Evolutionary conservation across 108 stramenopile species (phyloP).

Genomic region (Skeletonema tropicum): DNA sequence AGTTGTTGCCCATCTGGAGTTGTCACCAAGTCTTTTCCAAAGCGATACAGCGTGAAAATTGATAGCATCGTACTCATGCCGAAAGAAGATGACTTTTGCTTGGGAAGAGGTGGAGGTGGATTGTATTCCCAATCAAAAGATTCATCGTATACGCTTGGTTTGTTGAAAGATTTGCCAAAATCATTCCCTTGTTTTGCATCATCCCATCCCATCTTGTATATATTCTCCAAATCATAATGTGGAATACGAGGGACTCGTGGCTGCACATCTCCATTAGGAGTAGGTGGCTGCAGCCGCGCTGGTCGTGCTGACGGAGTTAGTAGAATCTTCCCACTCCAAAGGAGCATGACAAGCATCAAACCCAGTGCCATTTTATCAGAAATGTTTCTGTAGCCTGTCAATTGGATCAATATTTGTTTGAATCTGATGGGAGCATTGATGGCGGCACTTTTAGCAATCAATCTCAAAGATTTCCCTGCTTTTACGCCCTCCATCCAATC

Average conservation of each 20-base stretch:
- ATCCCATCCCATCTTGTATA: conserved; percentile 55
- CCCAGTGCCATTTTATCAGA: conserved; percentile 36
- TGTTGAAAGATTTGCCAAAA: conserved; percentile 27
- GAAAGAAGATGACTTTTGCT: conserved; percentile 13
- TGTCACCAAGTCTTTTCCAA: conserved; percentile 42
- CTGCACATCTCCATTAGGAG: not conserved
- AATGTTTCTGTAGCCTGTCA: conserved; percentile 36
- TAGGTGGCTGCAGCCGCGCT: conserved; percentile 14
- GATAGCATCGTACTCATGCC: conserved; percentile 48
- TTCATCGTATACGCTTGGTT: conserved; percentile 17
- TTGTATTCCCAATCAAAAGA: conserved; percentile 31
- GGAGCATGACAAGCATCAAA: conserved; percentile 25
- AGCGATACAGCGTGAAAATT: conserved; percentile 40
- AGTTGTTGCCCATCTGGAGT: conserved; percentile 31
- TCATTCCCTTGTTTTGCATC: conserved; percentile 44
- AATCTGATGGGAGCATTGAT: conserved; percentile 35
- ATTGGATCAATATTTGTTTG: conserved; percentile 29
- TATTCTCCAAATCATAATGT: conserved; percentile 38
- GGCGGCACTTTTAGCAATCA: conserved; percentile 19
- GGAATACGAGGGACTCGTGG: not conserved
- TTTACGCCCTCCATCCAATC: conserved; percentile 43
- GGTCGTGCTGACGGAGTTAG: conserved; percentile 14
- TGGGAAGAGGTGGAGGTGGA: conserved; percentile 31
- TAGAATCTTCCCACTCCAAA: conserved; percentile 35
- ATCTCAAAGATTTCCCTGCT: conserved; percentile 31